A percentile compares a stretch with the other conserved stretches of the same genome.
phyloP scores from a whole-genome alignment of 805 yeast genomes.

The Monosporozyma aerobia region DNA sequence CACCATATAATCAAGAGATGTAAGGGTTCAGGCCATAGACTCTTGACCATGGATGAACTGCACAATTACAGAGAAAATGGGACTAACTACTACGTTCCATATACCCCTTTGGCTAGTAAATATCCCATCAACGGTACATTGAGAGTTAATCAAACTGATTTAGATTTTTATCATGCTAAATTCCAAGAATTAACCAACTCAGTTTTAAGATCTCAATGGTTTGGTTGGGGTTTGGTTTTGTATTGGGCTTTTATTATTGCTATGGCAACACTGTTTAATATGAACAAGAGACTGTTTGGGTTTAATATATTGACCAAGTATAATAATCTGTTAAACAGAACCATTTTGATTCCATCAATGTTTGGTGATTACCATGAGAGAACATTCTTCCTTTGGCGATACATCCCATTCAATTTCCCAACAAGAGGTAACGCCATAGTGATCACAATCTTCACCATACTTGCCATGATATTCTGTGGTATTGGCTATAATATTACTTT shows the following conservation, averaged over 20 bases:
- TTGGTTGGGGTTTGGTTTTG: constrained; percentile 38
- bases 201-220: constrained; percentile 33
- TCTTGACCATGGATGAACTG: constrained; percentile 17
- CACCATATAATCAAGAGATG: constrained; percentile 30
- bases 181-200: constrained; percentile 33
- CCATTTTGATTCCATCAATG: constrained; percentile 25
- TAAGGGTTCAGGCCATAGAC: constrained; percentile 11
- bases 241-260: constrained; percentile 33
- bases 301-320: constrained; percentile 10
- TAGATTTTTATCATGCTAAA: constrained; percentile 27
- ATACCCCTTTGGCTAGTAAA: constrained; percentile 13
- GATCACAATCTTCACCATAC: constrained; percentile 25
- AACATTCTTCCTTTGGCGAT: constrained; percentile 11
- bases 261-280: constrained; percentile 26
- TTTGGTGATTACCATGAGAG: constrained; percentile 17
- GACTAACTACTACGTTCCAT: constrained; percentile 19
- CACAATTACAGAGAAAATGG: constrained; percentile 30
- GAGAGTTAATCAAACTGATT: constrained; percentile 26
- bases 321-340: constrained; percentile 16
- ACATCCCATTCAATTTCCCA: constrained; percentile 28
- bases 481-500: constrained; percentile 31
- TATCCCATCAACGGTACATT: constrained; percentile 28
- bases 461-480: constrained; percentile 27
- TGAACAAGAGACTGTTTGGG: constrained; percentile 20
- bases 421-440: constrained; percentile 26